A percentile compares a stretch with the other conserved stretches of the same genome.
Conservation (phyloP, 108 stramenopile genomes). For the Skeletonema potamos region DNA sequence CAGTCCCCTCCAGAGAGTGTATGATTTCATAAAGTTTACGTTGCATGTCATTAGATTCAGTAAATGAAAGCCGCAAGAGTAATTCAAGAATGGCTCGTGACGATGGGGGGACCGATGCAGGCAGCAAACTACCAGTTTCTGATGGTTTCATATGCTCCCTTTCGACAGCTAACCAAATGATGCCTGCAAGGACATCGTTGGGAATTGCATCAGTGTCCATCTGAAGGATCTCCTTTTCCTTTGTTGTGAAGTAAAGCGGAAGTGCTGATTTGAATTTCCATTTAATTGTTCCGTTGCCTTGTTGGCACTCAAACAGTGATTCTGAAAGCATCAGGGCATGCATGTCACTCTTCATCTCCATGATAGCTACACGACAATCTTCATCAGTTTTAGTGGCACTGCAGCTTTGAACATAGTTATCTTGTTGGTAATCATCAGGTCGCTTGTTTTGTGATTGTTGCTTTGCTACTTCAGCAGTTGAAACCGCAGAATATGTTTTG, state of each 20-base stretch:
- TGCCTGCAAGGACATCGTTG: conserved; percentile 28
- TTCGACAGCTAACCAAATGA: conserved; percentile 46
- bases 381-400: neutral
- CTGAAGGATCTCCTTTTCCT: conserved; percentile 19
- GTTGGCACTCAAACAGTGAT: neutral
- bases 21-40: conserved; percentile 21
- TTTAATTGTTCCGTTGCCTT: neutral
- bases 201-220: conserved; percentile 2
- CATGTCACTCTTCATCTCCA: neutral
- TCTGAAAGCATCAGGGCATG: conserved; percentile 17
- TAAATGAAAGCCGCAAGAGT: conserved; percentile 25
- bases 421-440: neutral
- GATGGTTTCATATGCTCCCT: conserved; percentile 14
- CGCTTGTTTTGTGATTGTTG: neutral
- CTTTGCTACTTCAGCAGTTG: neutral
- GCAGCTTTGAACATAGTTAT: neutral
- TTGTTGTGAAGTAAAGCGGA: conserved; percentile 31
- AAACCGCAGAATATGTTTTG: neutral
- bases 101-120: conserved; percentile 6
- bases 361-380: neutral
- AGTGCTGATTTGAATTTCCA: conserved; percentile 11
- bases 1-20: conserved; percentile 15
- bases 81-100: conserved; percentile 36
- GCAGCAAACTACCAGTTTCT: neutral
- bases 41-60: conserved; percentile 2